A percentile compares a stretch with the other conserved stretches of the same genome.
Evolutionary conservation across 2,329 filamentous ascomycete genomes (phyloP).

Genomic region (Colletotrichum simmondsii): DNA sequence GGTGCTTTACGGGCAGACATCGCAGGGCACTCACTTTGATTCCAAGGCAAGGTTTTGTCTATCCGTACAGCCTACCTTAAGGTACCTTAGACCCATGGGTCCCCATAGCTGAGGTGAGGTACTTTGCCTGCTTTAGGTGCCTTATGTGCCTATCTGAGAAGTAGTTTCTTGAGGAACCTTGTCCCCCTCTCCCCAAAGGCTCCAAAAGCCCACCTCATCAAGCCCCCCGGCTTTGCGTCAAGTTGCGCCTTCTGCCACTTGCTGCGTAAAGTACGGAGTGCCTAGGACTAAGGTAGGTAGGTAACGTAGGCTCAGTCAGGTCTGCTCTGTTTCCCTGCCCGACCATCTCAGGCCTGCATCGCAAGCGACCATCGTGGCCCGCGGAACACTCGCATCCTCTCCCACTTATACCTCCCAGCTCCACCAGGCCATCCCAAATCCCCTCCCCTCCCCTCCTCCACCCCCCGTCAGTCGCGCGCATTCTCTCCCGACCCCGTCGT

Average conservation of each 20-base stretch:
- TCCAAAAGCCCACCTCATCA: not conserved
- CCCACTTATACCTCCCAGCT: not conserved
- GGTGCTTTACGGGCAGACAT: not conserved
- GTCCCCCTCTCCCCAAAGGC: not conserved
- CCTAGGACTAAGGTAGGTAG: too few species aligned
- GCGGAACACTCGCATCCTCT: slow-evolving; percentile 24
- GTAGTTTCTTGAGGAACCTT: not conserved
- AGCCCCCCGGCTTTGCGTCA: not conserved
- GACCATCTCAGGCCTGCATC: not conserved
- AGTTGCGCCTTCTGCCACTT: not conserved
- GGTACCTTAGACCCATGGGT: too few species aligned
- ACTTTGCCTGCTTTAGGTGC: not conserved
- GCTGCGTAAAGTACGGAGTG: too few species aligned
- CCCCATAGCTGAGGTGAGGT: not conserved
- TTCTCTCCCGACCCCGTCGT: not conserved
- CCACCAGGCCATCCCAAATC: not conserved
- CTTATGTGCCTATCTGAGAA: not conserved
- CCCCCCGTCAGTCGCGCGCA: not conserved
- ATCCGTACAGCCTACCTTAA: not conserved
- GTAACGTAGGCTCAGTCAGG: too few species aligned
- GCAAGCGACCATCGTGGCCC: slow-evolving; percentile 18
- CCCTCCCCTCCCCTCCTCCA: not conserved
- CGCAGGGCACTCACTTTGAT: not conserved
- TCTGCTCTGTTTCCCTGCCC: not conserved
- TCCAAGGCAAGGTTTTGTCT: not conserved